Conservation (phyloP, 805 yeast genomes). For the Isabelozyma heimii region DNA sequence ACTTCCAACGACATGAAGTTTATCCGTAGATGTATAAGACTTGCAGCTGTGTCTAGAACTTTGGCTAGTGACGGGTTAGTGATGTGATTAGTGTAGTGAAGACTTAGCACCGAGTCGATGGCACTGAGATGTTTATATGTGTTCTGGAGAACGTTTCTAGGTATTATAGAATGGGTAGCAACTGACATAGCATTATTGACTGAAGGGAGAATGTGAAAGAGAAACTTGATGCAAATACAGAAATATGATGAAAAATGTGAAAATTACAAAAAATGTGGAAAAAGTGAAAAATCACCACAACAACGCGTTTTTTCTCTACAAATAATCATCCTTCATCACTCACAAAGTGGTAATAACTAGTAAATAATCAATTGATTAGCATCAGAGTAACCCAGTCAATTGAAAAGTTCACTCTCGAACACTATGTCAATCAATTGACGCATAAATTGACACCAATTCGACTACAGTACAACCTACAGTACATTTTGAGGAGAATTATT, state of each 20-base stretch:
- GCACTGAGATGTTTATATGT: constrained; percentile 12
- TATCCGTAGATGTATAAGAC: constrained; percentile 14
- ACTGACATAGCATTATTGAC: no score
- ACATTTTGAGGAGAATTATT: no score
- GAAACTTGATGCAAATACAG: not conserved
- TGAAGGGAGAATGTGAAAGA: no score
- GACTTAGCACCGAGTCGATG: constrained; percentile 28
- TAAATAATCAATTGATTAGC: not conserved
- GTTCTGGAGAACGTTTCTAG: constrained; percentile 3
- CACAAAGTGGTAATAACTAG: no score
- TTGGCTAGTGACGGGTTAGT: constrained; percentile 20
- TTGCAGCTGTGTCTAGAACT: constrained; percentile 18
- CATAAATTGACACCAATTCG: not conserved
- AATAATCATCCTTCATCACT: no score
- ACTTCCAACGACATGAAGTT: constrained; percentile 1
- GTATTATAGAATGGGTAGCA: constrained; percentile 8
- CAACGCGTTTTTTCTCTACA: not conserved
- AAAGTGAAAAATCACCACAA: not conserved
- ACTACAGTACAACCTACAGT: no score
- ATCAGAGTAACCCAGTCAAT: no score
- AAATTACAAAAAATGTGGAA: not conserved
- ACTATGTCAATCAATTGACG: not conserved
- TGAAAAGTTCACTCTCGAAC: not conserved
- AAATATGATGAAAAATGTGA: not conserved
- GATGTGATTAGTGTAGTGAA: constrained; percentile 33